Base-by-base conservation (phyloP, 108 stramenopile species). In the Fragilaria radians region DNA sequence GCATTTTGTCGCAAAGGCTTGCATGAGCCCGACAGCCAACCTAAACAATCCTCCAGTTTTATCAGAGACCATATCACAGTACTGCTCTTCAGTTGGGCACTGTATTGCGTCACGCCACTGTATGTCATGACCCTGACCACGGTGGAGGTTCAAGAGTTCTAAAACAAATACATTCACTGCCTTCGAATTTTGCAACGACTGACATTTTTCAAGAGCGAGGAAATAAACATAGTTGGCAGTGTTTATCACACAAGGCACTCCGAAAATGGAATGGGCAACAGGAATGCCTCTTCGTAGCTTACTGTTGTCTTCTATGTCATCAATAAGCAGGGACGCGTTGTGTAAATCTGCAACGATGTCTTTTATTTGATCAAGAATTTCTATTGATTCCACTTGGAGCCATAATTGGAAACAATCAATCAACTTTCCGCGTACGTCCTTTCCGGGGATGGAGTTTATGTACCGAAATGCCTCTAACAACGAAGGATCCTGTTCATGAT, bases 151-250 rank as follows among this genome's bases (percentile, higher is more conserved):
- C 28, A 97, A 76, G 51, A 93, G 67, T 76, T 97, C 95, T 4
- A 61, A 52, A 5, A 94, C 91, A 65, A 94, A 95, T 17, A 87
- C 87, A 49, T 77, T 58, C 85, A 82, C 78, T 26, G 95, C 93
- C 31, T 64, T 54, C 4, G 78, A 67, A 54, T 77, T 91, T 0
- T 73, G 54, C 51, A 95, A 58, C 0, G 66, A 65, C 48, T 89
- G 85, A 48, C 79, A 81, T 34, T 81, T 72, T 53, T 95, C 88
- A 74, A 97, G 55, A 21, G 95, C 95, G 54, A 92, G 48, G 66
- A 96, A 96, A 70, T 96, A 98, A 0, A 93, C 92, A 71, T 98
- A 98, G 70, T 98, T 98, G 33, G 95, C 94, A n/a, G 78, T 76
- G 72, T 98, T 98, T 66, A 98, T 94, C 27, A 90, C 90, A 14